Base-by-base conservation (phyloP, 768 basidiomycete genomes). In the Auricularia heimuer region DNA sequence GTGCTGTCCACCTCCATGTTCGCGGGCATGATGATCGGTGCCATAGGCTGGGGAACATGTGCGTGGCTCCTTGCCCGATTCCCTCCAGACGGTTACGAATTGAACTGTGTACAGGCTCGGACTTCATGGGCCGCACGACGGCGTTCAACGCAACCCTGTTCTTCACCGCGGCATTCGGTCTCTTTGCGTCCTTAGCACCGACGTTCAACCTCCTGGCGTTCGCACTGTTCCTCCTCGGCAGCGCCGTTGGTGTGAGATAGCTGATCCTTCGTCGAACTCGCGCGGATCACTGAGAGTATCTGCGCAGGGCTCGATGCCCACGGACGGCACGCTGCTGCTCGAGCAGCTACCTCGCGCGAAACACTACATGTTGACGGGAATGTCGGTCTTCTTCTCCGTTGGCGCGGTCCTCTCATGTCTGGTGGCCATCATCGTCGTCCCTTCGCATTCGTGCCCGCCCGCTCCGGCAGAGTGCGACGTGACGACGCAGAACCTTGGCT, bases 1-100 rank as follows among this genome's bases (percentile, higher is more conserved):
- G 37, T 35, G 1, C 76, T 98, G 14, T 95, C 94, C 0, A 91
- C 93, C 3, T 86, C 89, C 3, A 94, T 92, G 83, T 94, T 94
- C 71, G 86, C 83, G 11, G 92, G 96, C n/a, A 98, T 98, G 96
- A 97, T 98, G 94, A 72, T 97, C 62, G 92, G 95, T 1, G 90
- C 92, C 1, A 76, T 94, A 8, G 90, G 89, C 3, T 94, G 95
- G 94, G 95, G 95, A 65, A 87, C 90, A 29, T 94, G 91, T 88
- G 69, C 63, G 85, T 77, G 10, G 4, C 18, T 42, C 3, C 7
- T 42, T 51, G 37, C 35, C 21, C n/a, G 24, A n/a, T 45, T n/a
- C 60, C 36, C 63, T 42, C 36, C 33, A 63, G 56, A 35, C 62
- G 33, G 34, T 64, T 63, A 54, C 64, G 62, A 33, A 47, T 61